A percentile compares a stretch with the other conserved stretches of the same genome.
phyloP scores from a whole-genome alignment of 345 rosid genomes.

The Lumnitzera racemosa region DNA sequence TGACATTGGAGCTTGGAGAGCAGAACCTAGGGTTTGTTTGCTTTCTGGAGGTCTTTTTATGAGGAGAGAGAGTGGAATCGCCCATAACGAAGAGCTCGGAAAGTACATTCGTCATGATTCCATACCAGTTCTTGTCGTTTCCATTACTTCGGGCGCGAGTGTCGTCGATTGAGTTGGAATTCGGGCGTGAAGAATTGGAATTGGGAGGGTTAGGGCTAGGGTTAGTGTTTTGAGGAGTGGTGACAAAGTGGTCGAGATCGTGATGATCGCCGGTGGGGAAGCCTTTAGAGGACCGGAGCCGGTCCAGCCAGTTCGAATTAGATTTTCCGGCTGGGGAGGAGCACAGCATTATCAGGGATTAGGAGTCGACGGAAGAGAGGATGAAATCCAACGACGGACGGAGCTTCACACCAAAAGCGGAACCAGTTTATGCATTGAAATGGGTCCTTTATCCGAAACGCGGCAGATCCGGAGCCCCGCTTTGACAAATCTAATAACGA shows the following conservation, averaged over 20 bases:
- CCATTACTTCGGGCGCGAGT: neutral
- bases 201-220: conserved; percentile 19
- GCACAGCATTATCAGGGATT: conserved; percentile 41
- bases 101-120: conserved; percentile 59
- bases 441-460: too few relatives aligned
- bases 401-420: too few relatives aligned
- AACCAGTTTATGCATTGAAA: too few relatives aligned
- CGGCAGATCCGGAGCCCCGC: neutral
- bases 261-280: conserved; percentile 45
- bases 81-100: conserved; percentile 79
- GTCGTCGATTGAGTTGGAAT: neutral
- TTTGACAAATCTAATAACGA: neutral
- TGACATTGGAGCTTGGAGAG: conserved; percentile 8
- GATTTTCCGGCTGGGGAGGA: conserved; percentile 49
- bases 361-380: neutral
- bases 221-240: conserved; percentile 3
- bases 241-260: conserved; percentile 65
- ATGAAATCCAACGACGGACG: neutral
- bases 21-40: conserved; percentile 75
- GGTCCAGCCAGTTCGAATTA: conserved; percentile 73
- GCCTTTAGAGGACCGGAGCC: conserved; percentile 81
- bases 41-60: conserved; percentile 54
- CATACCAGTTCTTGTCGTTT: conserved; percentile 40
- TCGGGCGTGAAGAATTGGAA: conserved; percentile 29
- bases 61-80: conserved; percentile 11